Conservation (phyloP, 129 eudicot genomes). For the Tagetes erecta region DNA sequence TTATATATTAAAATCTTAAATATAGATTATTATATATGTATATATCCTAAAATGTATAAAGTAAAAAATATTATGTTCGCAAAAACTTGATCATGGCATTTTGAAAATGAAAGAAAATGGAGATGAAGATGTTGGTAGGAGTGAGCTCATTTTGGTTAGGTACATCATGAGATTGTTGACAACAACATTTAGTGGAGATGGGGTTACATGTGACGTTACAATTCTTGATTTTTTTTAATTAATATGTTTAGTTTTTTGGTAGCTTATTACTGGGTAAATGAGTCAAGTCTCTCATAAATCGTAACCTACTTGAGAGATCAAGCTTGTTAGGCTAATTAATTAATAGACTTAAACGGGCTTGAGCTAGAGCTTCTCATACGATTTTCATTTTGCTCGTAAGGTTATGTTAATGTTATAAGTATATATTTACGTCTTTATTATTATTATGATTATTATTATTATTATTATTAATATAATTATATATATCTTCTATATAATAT, state of each 20-base stretch:
- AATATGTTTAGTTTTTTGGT: background rate
- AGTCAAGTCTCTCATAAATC: too few species aligned
- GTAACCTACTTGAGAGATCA: too few species aligned
- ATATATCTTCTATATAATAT: too few species aligned
- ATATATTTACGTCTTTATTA: too few species aligned
- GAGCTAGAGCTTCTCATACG: too few species aligned
- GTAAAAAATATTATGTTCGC: background rate
- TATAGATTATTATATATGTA: too few species aligned
- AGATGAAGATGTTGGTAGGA: background rate
- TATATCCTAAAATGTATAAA: background rate
- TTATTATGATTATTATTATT: too few species aligned
- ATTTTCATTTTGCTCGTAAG: too few species aligned
- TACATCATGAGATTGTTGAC: background rate
- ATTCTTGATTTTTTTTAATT: background rate
- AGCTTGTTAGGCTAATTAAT: too few species aligned
- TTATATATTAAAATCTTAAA: background rate
- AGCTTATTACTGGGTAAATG: background rate
- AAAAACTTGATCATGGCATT: background rate
- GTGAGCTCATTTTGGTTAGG: constrained; percentile 5
- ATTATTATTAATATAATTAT: too few species aligned
- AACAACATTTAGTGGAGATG: background rate
- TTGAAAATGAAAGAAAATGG: background rate
- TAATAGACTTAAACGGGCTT: too few species aligned
- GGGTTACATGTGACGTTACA: background rate
- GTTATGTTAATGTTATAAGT: too few species aligned